phyloP scores from a whole-genome alignment of 495 filamentous ascomycete species.

The Chaetomium cochliodes region DNA sequence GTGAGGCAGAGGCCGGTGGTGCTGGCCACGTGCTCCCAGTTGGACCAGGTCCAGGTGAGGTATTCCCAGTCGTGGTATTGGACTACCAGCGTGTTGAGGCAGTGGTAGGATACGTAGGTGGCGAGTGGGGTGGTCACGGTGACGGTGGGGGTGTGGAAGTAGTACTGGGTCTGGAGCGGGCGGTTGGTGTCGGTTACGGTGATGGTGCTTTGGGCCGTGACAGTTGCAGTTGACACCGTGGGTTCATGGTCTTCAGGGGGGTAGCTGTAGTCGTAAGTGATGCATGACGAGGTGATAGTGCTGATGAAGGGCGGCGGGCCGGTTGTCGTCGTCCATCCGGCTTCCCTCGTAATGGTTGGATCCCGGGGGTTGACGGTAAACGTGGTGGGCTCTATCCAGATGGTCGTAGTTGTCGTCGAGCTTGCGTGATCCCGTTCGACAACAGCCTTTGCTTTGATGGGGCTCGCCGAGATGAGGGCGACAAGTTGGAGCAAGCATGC shows the following conservation, averaged over 20 bases:
- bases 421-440: neutral
- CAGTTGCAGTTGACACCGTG: neutral
- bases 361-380: constrained; percentile 14
- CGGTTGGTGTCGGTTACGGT: constrained; percentile 11
- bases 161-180: neutral
- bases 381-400: constrained; percentile 1
- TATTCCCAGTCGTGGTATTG: constrained; percentile 3
- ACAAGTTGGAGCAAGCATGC: constrained; percentile 1
- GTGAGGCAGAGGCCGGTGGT: constrained; percentile 14
- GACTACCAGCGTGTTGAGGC: constrained; percentile 13
- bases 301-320: constrained; percentile 8
- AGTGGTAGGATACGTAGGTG: constrained; percentile 9
- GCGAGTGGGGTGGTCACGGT: constrained; percentile 5
- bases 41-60: constrained; percentile 10
- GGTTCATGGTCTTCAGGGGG: neutral
- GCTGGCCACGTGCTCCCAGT: neutral
- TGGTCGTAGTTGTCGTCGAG: neutral
- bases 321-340: constrained; percentile 14
- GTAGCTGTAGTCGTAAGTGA: constrained; percentile 13
- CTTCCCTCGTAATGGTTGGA: constrained; percentile 12
- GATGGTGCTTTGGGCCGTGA: constrained; percentile 4
- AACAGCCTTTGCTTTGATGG: neutral
- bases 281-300: constrained; percentile 11
- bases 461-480: neutral
- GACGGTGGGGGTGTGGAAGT: constrained; percentile 2